Percentiles rank a stretch among this genome's conserved stretches.
Conservation (phyloP, 257 asterid species). For the Przewalskia tangutica region DNA sequence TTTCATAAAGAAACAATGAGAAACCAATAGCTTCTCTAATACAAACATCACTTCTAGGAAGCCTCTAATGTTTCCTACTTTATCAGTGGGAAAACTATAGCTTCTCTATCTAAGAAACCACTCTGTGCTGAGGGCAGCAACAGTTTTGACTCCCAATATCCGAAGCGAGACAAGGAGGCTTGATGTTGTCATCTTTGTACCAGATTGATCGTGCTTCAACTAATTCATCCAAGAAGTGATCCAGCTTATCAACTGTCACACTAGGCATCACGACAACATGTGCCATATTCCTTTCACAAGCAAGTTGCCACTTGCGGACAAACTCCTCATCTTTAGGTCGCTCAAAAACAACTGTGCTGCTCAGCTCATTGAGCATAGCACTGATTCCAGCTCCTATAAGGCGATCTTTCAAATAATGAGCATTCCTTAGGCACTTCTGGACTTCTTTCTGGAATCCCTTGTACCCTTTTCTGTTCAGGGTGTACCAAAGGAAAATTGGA, state of each 20-base stretch:
- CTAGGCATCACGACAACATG: conserved; percentile 86
- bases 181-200: conserved; percentile 44
- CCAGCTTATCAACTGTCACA: conserved; percentile 70
- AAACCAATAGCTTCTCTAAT: not conserved
- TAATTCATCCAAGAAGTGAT: conserved; percentile 52
- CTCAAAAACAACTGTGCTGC: conserved; percentile 94
- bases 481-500: conserved; percentile 92
- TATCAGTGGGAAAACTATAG: not conserved
- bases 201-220: conserved; percentile 48
- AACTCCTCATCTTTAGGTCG: conserved; percentile 83
- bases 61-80: not conserved
- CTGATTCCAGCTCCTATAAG: conserved; percentile 65
- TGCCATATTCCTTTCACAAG: conserved; percentile 88
- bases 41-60: not conserved
- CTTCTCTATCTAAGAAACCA: not conserved
- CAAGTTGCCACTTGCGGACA: conserved; percentile 93
- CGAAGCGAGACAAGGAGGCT: conserved; percentile 73
- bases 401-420: conserved; percentile 79
- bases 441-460: conserved; percentile 94
- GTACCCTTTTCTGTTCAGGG: conserved; percentile 85
- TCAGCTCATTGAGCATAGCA: conserved; percentile 88
- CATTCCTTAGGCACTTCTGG: conserved; percentile 83
- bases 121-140: conserved; percentile 23
- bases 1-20: not conserved
- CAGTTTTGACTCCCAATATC: conserved; percentile 65